phyloP scores from a whole-genome alignment of 805 yeast species.

The Ogataea degrootiae region DNA sequence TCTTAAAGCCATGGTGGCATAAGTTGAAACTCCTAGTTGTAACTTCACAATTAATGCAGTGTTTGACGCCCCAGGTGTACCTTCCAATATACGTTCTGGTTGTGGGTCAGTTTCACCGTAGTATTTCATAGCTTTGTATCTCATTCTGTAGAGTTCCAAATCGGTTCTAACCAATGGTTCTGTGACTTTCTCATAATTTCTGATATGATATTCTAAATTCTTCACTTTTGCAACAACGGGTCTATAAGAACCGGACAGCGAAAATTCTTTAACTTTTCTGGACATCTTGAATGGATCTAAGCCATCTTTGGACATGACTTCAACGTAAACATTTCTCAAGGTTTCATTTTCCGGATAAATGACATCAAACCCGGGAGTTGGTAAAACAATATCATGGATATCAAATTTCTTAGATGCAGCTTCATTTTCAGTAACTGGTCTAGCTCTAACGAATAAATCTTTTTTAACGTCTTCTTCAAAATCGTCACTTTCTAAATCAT shows the following conservation, averaged over 20 bases:
- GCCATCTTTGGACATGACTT: constrained; percentile 72
- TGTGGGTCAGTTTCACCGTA: constrained; percentile 5
- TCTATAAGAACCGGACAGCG: constrained; percentile 89
- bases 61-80: constrained; percentile 38
- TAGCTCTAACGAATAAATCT: constrained; percentile 58
- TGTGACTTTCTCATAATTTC: constrained; percentile 57
- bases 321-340: constrained; percentile 57
- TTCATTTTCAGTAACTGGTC: constrained; percentile 72
- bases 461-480: constrained; percentile 69
- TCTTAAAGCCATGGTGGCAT: constrained; percentile 96
- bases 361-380: constrained; percentile 97
- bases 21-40: constrained; percentile 79
- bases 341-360: constrained; percentile 69
- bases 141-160: constrained; percentile 44
- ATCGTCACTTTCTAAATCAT: constrained; percentile 42
- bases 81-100: constrained; percentile 26
- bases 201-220: constrained; percentile 54
- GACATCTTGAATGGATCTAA: constrained; percentile 84
- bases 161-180: constrained; percentile 81
- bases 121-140: constrained; percentile 12
- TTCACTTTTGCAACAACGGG: constrained; percentile 62
- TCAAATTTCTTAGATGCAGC: constrained; percentile 50
- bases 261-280: constrained; percentile 81
- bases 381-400: constrained; percentile 82
- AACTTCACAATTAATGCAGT: constrained; percentile 71